Evolutionary conservation across 139 green algal species (phyloP), one percentile per base, ranked within the genome.

Genomic region (Zygnema cylindricum): DNA sequence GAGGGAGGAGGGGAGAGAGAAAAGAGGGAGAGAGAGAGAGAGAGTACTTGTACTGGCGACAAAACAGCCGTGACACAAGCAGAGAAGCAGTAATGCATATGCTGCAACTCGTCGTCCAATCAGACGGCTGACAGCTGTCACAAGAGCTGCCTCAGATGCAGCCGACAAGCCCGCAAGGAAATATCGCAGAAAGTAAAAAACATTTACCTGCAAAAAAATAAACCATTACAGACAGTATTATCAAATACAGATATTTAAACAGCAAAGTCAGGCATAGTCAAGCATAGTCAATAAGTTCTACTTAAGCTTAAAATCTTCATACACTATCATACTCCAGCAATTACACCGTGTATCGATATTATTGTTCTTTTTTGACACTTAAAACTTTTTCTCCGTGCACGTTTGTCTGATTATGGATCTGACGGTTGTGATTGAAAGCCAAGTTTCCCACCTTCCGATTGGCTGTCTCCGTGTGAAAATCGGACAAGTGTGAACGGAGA

Each of bases 151-250:
- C 63, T 98, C 95, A 35, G 88, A 86, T 0, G 88, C 22, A 0
- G 93, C 94, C 30, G 94, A 96, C 0, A 93, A 49, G 0, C 87
- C 30, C 0, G 57, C 95, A 11, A 98, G 88, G 0, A 49, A 84
- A 0, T 71, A 43, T 33, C 78, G 36, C 1, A 86, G 49, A 54
- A 41, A 38, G 39, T 63, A 86, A 41, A 86, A 86, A 63, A 30
- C 78, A 63, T 86, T 0, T 32, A 86, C 41, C 71, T 79, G 71
- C 16, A 16, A 63, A 63, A 16, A 16, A 63, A 16, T 25, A 63
- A 16, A 16, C 49, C 49, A 63, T n/a, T n/a, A n/a, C n/a, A n/a
- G n/a, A n/a, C n/a, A n/a, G n/a, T n/a, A n/a, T n/a, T n/a, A n/a
- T n/a, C n/a, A 73, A 30, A 73, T 73, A 30, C 57, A 73, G 57